phyloP scores from a whole-genome alignment of 371 early-diverging fungal species.

The Homolaphlyctis polyrhiza region DNA sequence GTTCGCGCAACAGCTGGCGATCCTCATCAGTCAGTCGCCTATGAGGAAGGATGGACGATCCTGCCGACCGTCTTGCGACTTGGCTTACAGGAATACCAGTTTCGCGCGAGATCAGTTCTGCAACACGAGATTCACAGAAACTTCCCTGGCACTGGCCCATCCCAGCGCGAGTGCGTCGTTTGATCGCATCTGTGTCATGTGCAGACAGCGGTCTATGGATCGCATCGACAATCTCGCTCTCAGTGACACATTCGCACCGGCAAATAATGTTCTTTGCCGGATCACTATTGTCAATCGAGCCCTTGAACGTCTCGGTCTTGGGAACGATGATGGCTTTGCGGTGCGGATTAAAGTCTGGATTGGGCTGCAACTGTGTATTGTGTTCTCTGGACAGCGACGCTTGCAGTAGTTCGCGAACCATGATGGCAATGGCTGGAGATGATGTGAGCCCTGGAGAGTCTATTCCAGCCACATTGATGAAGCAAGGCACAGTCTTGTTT shows the following conservation, averaged over 20 bases:
- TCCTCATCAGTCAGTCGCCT: constrained; percentile 32
- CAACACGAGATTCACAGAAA: constrained; percentile 30
- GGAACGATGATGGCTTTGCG: constrained; percentile 24
- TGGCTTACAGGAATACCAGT: constrained; percentile 16
- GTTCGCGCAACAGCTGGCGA: constrained; percentile 20
- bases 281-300: constrained; percentile 28
- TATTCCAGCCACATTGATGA: constrained; percentile 40
- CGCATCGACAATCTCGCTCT: constrained; percentile 36
- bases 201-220: constrained; percentile 30
- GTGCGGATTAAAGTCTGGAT: constrained; percentile 24
- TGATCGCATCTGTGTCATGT: constrained; percentile 29
- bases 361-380: constrained; percentile 1
- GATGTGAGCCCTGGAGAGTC: constrained; percentile 39
- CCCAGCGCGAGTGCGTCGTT: constrained; percentile 37
- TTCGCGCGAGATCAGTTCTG: constrained; percentile 27
- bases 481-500: constrained; percentile 9
- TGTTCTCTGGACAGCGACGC: constrained; percentile 3
- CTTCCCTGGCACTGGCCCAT: constrained; percentile 41
- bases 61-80: constrained; percentile 24
- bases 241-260: constrained; percentile 38
- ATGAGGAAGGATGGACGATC: constrained; percentile 33
- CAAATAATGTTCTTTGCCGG: constrained; percentile 33
- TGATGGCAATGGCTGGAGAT: constrained; percentile 29
- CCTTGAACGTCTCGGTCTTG: constrained; percentile 19
- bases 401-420: constrained; percentile 17